Evolutionary conservation across 1,284 basidiomycete species (phyloP).

Genomic region (Tremellales sp.): DNA sequence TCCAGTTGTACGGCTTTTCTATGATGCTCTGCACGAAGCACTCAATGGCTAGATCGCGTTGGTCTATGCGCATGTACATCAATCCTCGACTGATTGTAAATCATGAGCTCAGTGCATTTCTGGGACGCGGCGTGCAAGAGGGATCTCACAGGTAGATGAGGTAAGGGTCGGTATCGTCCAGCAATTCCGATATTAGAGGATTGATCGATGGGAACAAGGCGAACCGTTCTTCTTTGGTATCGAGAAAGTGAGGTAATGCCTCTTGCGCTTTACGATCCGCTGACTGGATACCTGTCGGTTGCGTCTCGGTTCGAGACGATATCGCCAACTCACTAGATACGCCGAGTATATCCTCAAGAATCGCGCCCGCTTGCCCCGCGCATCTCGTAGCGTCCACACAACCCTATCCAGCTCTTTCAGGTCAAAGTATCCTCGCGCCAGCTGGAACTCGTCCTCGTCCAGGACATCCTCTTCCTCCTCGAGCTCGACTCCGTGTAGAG

Average conservation of each 20-base stretch:
- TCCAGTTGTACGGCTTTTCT: slow-evolving; percentile 93
- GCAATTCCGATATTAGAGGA: slow-evolving; percentile 60
- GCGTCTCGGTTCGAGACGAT: not conserved
- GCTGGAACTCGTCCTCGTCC: slow-evolving; percentile 56
- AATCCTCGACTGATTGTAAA: slow-evolving; percentile 72
- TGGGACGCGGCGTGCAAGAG: slow-evolving; percentile 40
- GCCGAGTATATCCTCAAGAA: slow-evolving; percentile 78
- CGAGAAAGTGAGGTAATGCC: slow-evolving; percentile 51
- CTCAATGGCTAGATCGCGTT: slow-evolving; percentile 82
- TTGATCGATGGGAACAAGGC: slow-evolving; percentile 66
- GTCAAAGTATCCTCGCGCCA: slow-evolving; percentile 73
- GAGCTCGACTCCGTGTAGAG: slow-evolving; percentile 47
- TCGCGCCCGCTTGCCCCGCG: slow-evolving; percentile 64
- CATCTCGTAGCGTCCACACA: slow-evolving; percentile 60
- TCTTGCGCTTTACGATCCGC: slow-evolving; percentile 50
- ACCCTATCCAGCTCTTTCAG: slow-evolving; percentile 76
- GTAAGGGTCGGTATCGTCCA: slow-evolving; percentile 68
- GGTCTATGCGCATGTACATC: slow-evolving; percentile 69
- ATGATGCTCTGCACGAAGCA: slow-evolving; percentile 71
- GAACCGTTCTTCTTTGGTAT: slow-evolving; percentile 61
- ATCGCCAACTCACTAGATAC: slow-evolving; percentile 65
- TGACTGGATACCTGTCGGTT: slow-evolving; percentile 22
- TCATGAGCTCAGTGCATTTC: not conserved
- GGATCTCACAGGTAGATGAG: slow-evolving; percentile 81
- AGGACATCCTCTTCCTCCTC: slow-evolving; percentile 61